These are phyloP conservation scores for Catharanthus roseus DNA, from an alignment of 257 asterid species.

Conservation along the genomic window DNA sequence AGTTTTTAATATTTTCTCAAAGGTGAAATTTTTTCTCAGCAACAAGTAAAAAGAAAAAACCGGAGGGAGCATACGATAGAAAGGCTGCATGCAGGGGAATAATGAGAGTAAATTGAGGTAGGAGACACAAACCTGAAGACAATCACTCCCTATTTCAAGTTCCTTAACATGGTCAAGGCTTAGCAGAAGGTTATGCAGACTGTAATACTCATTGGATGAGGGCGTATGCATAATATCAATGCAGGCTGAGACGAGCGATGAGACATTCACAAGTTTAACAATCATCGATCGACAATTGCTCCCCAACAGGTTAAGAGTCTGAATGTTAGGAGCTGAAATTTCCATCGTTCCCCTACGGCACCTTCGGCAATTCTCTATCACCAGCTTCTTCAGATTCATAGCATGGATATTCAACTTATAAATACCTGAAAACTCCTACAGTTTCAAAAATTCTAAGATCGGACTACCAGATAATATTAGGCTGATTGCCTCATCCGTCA, in stretches of 20 bases:
- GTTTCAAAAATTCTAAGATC: neutral
- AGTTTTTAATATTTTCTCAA: no score
- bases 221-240: neutral
- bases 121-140: neutral
- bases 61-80: no score
- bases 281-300: no score
- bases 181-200: neutral
- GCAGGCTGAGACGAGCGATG: slow-evolving; percentile 7
- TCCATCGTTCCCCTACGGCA: no score
- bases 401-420: neutral
- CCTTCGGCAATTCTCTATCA: no score
- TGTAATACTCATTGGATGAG: no score
- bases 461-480: slow-evolving; percentile 6
- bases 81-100: no score
- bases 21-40: no score
- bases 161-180: neutral
- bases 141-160: neutral
- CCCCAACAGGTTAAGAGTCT: neutral
- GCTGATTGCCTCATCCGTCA: neutral
- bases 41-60: no score
- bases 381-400: neutral
- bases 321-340: slow-evolving; percentile 18
- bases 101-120: neutral
- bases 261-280: neutral
- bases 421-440: neutral